Evolutionary conservation across 768 basidiomycete species (phyloP).

Genomic region (Hypholoma fasciculare): DNA sequence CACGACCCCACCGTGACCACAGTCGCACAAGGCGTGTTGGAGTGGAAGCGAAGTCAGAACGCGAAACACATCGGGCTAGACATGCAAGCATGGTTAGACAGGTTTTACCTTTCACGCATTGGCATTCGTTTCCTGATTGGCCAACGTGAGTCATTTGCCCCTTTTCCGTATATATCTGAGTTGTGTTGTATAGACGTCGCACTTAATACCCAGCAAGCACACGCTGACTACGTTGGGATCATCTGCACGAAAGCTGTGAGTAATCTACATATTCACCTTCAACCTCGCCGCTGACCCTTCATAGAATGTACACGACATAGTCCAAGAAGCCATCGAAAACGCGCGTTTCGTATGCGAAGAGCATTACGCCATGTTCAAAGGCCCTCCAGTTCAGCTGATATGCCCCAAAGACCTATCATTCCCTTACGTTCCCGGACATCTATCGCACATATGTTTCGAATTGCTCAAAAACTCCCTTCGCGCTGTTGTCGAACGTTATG

Average conservation of each 20-base stretch:
- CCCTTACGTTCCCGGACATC: constrained; percentile 94
- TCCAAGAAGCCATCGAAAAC: constrained; percentile 98
- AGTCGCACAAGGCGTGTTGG: constrained; percentile 92
- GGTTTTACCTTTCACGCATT: constrained; percentile 95
- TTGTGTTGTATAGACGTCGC: constrained; percentile 69
- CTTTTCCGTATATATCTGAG: background rate
- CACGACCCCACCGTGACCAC: constrained; percentile 99
- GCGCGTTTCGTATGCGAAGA: constrained; percentile 94
- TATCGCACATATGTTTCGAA: constrained; percentile 97
- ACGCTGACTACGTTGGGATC: constrained; percentile 93
- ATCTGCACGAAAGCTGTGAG: constrained; percentile 90
- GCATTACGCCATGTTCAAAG: constrained; percentile 94
- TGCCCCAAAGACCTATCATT: constrained; percentile 87
- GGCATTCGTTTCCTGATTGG: constrained; percentile 97
- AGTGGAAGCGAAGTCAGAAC: constrained; percentile 85
- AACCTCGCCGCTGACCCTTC: background rate
- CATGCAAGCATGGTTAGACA: constrained; percentile 94
- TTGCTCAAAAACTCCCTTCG: constrained; percentile 96
- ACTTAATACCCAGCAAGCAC: constrained; percentile 87
- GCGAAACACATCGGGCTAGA: constrained; percentile 75
- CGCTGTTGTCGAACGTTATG: constrained; percentile 92
- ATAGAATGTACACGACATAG: constrained; percentile 93
- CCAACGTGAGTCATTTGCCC: constrained; percentile 64
- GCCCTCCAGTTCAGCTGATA: constrained; percentile 94
- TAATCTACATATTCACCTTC: constrained; percentile 13